Evolutionary conservation across 2,329 filamentous ascomycete species (phyloP).

Genomic region (Sporothrix protearum): DNA sequence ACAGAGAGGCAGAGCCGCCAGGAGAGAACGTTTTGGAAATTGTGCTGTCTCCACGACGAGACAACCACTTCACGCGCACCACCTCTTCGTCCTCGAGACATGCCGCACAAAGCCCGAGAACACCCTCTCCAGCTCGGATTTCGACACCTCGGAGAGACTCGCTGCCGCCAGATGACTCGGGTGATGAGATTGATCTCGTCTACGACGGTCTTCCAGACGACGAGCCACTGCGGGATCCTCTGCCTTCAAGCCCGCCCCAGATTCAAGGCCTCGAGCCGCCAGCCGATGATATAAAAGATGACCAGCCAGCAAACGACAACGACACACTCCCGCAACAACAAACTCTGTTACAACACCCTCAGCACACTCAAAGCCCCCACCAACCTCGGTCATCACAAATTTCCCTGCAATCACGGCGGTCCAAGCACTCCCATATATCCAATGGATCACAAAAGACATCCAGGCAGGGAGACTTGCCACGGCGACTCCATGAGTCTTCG

Average conservation of each 20-base stretch:
- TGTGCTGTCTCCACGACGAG: background rate
- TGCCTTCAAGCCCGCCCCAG: background rate
- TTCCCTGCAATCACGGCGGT: background rate
- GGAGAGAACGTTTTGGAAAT: background rate
- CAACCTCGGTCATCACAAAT: background rate
- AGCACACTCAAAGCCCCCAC: background rate
- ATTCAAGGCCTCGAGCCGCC: background rate
- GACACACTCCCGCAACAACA: background rate
- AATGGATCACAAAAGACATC: background rate
- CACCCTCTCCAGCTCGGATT: background rate
- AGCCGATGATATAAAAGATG: too few species aligned
- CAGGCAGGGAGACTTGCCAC: background rate
- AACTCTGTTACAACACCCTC: background rate
- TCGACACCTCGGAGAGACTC: background rate
- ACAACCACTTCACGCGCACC: background rate
- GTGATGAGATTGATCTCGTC: slow-evolving; percentile 28
- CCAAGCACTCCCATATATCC: background rate
- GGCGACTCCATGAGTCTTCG: background rate
- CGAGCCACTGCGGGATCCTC: background rate
- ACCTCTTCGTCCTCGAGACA: background rate
- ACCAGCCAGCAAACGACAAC: background rate
- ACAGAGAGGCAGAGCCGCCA: background rate
- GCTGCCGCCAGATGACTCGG: background rate
- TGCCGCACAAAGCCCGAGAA: background rate
- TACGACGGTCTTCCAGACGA: background rate